phyloP scores from a whole-genome alignment of 2,329 filamentous ascomycete species.

The Fusarium subglutinans region DNA sequence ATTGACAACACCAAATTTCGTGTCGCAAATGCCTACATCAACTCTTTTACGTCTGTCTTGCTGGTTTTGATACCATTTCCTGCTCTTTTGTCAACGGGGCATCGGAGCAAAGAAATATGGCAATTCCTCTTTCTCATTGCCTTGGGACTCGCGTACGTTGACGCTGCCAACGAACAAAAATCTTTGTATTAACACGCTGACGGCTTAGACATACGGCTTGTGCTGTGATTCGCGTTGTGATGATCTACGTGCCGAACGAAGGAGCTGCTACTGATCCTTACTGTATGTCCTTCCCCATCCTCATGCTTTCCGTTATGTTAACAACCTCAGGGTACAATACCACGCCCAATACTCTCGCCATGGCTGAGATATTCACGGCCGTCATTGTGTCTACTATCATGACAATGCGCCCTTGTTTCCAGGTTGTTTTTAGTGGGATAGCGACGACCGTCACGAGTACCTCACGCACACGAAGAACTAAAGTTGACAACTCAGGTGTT shows the following conservation, averaged over 20 bases:
- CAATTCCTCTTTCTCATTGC: neutral
- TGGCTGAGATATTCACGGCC: neutral
- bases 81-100: neutral
- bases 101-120: neutral
- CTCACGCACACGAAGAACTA: neutral
- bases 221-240: neutral
- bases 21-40: neutral
- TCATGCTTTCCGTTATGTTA: accelerated
- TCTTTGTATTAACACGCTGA: neutral
- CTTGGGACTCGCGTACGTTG: neutral
- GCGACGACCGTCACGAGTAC: neutral
- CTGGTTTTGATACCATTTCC: neutral
- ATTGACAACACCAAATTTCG: neutral
- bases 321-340: neutral
- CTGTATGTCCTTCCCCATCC: neutral
- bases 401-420: constrained; percentile 6
- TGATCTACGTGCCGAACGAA: neutral
- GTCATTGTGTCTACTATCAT: neutral
- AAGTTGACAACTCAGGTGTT: neutral
- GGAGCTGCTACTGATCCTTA: neutral
- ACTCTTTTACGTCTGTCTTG: neutral
- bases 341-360: neutral
- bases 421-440: neutral
- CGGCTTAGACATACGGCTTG: neutral
- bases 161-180: too few relatives aligned